phyloP scores from a whole-genome alignment of 345 rosid genomes.

The Abelmoschus esculentus region DNA sequence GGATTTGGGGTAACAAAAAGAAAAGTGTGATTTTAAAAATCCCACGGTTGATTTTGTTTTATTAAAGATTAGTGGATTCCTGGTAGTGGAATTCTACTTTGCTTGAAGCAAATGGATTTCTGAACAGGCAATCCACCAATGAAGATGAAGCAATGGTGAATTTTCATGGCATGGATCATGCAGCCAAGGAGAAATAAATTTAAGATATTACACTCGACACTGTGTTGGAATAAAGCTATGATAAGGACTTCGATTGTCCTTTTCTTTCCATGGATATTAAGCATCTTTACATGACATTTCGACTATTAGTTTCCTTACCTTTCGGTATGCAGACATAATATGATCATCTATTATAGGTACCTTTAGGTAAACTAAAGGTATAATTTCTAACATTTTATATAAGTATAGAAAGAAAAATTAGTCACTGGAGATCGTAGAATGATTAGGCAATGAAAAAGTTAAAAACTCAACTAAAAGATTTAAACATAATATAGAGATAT shows the following conservation, averaged over 20 bases:
- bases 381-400: too few species aligned
- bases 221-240: background rate
- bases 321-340: too few species aligned
- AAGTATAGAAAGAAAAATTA: too few species aligned
- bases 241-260: background rate
- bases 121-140: background rate
- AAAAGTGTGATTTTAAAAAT: background rate
- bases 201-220: background rate
- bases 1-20: constrained; percentile 7
- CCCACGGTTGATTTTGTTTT: background rate
- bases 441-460: too few species aligned
- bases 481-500: too few species aligned
- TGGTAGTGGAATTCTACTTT: constrained; percentile 1
- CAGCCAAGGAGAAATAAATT: background rate
- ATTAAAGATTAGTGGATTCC: background rate
- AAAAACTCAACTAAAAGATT: too few species aligned
- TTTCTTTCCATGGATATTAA: background rate
- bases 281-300: background rate
- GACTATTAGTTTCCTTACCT: background rate
- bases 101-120: constrained; percentile 4
- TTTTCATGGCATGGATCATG: background rate
- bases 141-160: background rate
- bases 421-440: too few species aligned
- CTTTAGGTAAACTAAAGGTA: too few species aligned
- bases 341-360: too few species aligned